Percentiles rank a stretch among this genome's conserved stretches.
Evolutionary conservation across 2,329 filamentous ascomycete genomes (phyloP).

Genomic region (Exutisphaerella laricina): DNA sequence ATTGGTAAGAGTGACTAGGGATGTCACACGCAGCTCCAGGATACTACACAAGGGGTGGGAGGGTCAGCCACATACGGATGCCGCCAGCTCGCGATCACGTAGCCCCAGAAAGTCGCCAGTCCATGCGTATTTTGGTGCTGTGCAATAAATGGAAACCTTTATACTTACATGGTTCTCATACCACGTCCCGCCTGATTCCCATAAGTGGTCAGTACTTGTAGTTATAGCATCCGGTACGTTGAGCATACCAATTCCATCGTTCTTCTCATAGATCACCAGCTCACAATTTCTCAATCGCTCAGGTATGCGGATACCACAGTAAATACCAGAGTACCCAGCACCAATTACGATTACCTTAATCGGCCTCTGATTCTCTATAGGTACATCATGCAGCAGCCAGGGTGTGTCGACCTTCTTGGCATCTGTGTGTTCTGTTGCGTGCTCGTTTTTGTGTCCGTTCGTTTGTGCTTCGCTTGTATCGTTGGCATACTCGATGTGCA

Average conservation of each 20-base stretch:
- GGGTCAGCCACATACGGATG: too few species aligned
- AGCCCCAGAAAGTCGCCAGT: too few species aligned
- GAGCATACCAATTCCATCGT: slow-evolving; percentile 35
- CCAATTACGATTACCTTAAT: slow-evolving; percentile 43
- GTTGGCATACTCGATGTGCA: slow-evolving; percentile 18
- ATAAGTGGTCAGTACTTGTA: neutral
- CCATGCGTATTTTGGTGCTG: too few species aligned
- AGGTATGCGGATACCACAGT: slow-evolving; percentile 41
- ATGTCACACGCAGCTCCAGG: slow-evolving; percentile 42
- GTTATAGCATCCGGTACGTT: slow-evolving; percentile 17
- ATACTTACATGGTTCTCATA: neutral
- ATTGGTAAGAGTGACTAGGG: slow-evolving; percentile 41
- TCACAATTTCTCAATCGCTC: slow-evolving; percentile 37
- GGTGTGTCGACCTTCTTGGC: slow-evolving; percentile 1
- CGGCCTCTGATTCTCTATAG: slow-evolving; percentile 40
- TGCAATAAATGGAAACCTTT: too few species aligned
- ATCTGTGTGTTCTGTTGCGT: too few species aligned
- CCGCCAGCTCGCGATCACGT: too few species aligned
- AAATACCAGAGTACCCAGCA: slow-evolving; percentile 42
- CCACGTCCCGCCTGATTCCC: slow-evolving; percentile 6
- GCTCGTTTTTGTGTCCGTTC: slow-evolving; percentile 8
- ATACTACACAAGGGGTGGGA: too few species aligned
- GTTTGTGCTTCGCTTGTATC: slow-evolving; percentile 11
- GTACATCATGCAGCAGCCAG: slow-evolving; percentile 34
- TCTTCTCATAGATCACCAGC: slow-evolving; percentile 42